Conservation (phyloP, 2,329 filamentous ascomycete species). For the Scytalidium sp. region DNA sequence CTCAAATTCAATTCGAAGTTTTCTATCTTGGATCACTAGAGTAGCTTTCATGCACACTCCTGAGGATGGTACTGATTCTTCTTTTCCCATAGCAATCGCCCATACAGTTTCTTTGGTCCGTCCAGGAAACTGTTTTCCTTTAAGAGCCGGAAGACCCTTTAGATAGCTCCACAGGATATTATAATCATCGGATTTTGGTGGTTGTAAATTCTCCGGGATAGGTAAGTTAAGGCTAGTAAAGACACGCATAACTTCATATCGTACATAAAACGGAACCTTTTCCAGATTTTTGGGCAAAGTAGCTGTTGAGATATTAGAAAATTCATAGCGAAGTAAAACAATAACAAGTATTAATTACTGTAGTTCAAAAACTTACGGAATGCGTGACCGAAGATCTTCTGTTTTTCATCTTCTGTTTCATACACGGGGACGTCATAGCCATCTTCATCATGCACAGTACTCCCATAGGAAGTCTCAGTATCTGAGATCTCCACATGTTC, state of each 20-base stretch:
- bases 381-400: constrained; percentile 9
- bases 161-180: constrained; percentile 40
- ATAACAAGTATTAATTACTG: not conserved
- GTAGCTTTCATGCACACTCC: not conserved
- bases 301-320: constrained; percentile 10
- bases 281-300: constrained; percentile 15
- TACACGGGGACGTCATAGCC: constrained; percentile 11
- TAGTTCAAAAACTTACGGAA: constrained; percentile 13
- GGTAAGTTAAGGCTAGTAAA: constrained; percentile 22
- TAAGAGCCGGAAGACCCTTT: constrained; percentile 35
- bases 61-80: not conserved
- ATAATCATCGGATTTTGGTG: constrained; percentile 40
- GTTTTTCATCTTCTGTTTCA: constrained; percentile 3
- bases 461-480: not conserved
- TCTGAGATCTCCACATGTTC: not conserved
- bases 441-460: not conserved
- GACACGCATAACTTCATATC: constrained; percentile 28
- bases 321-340: not conserved
- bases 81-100: constrained; percentile 21
- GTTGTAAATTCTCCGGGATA: constrained; percentile 11
- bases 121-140: constrained; percentile 46
- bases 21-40: not conserved
- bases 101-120: constrained; percentile 42
- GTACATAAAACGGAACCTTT: constrained; percentile 13
- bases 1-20: constrained; percentile 39